Evolutionary conservation across 78 protist genomes (phyloP).

Genomic region (Guillardia theta): DNA sequence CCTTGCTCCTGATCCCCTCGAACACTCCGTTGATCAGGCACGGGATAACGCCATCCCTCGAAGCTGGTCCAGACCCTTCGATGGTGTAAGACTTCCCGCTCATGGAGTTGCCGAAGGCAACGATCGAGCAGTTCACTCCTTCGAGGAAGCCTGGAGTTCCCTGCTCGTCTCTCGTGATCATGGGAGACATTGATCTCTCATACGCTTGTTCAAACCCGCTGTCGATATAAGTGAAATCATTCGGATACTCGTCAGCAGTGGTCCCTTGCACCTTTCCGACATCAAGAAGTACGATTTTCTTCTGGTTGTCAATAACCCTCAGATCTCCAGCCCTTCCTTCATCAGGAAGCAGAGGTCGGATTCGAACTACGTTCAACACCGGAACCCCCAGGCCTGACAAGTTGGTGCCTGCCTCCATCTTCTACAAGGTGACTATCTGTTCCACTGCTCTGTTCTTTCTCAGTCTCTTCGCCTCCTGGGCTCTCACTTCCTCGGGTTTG

Average conservation of each 20-base stretch:
- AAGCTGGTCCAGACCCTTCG: neutral
- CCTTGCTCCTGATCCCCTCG: neutral
- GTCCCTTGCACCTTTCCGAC: neutral
- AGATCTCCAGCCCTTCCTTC: neutral
- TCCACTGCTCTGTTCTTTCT: no score
- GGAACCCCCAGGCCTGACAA: neutral
- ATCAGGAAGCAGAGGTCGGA: neutral
- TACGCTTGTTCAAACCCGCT: neutral
- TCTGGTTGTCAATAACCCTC: neutral
- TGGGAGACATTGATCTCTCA: neutral
- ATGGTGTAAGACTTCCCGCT: constrained; percentile 26
- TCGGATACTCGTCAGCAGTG: neutral
- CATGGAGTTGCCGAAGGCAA: neutral
- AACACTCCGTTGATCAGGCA: neutral
- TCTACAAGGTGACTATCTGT: no score
- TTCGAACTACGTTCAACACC: neutral
- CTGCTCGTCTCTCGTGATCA: neutral
- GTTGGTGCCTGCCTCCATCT: constrained; percentile 24
- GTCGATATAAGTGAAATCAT: neutral
- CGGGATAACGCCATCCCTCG: constrained; percentile 8
- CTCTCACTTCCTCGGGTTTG: no score
- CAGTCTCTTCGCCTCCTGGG: no score
- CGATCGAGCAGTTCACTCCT: neutral
- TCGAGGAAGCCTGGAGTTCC: constrained; percentile 20
- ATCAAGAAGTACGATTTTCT: neutral